Evolutionary conservation across 768 basidiomycete genomes (phyloP), one percentile per base, ranked within the genome.

Genomic region (Psilocybe subaeruginosa): DNA sequence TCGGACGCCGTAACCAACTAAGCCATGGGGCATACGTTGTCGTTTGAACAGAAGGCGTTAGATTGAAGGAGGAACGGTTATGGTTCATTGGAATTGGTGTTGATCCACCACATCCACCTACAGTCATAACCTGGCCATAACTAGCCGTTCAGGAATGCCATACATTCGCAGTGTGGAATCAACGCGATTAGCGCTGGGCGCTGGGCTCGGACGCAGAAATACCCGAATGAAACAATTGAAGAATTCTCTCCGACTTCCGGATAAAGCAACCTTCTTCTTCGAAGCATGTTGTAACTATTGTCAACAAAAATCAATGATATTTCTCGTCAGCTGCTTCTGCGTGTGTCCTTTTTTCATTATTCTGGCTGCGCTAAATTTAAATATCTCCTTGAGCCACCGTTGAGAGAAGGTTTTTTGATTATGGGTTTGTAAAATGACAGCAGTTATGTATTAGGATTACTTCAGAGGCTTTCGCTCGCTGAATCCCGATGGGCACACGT

Each of bases 1-100:
- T 70, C 68, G 64, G 69, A 68, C 67, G 67, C 67, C 61, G 60
- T 66, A 59, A 66, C 67, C 69, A 63, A 65, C 69, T 68, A 61
- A 63, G 67, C 69, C 66, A 69, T 64, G 68, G 66, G 65, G 60
- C 69, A 70, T 4, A 16, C 8, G 30, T 12, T 14, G 23, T 45
- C 54, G 35, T 17, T 49, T 16, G 0, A 14, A 9, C 5, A n/a
- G 7, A 14, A 4, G 9, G 41, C 41, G 2, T 43, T 12, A 43
- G 9, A n/a, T 4, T 14, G 1, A n/a, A n/a, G 14, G 41, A n/a
- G 9, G 14, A 43, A n/a, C 41, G 8, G 0, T 39, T 14, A 43
- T 43, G 0, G 45, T 16, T 12, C 31, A 49, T 48, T 0, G 11
- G 37, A 27, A 41, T 23, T 23, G 2, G n/a, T 46, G 16, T 47